These are phyloP conservation scores for Trypanosoma theileri DNA, from an alignment of 208 protist species.

Conservation along the genomic window DNA sequence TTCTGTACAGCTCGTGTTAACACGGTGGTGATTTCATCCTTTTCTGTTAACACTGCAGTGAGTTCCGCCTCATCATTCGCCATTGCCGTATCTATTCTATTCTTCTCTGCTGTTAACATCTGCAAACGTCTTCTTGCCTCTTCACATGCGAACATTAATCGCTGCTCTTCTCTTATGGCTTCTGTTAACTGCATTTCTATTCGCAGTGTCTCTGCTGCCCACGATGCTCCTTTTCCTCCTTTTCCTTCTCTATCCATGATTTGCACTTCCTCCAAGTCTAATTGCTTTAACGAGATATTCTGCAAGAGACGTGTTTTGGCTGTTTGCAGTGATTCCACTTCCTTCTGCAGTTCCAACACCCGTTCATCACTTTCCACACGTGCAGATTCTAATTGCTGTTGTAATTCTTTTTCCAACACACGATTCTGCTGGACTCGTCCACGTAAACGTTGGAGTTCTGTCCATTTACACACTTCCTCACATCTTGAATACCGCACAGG, in stretches of 20 bases:
- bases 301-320: background rate
- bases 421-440: background rate
- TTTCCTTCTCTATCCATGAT: background rate
- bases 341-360: background rate
- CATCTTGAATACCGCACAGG: slow-evolving; percentile 13
- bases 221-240: background rate
- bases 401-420: slow-evolving; percentile 10
- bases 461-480: background rate
- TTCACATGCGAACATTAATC: background rate
- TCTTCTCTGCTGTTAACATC: slow-evolving; percentile 2
- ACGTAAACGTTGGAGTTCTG: slow-evolving; percentile 15
- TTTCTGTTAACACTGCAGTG: slow-evolving; percentile 8
- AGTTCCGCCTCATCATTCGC: slow-evolving; percentile 11
- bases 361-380: background rate
- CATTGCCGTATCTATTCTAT: slow-evolving; percentile 8
- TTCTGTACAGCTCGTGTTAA: background rate
- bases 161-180: background rate
- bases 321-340: background rate
- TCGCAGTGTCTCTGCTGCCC: slow-evolving; percentile 4
- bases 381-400: background rate
- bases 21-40: slow-evolving; percentile 13
- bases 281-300: background rate
- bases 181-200: slow-evolving; percentile 13
- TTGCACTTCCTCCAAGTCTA: slow-evolving; percentile 10
- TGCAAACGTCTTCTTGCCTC: slow-evolving; percentile 8